Evolutionary conservation across 805 yeast species (phyloP).

Genomic region (Candida ponderosae): DNA sequence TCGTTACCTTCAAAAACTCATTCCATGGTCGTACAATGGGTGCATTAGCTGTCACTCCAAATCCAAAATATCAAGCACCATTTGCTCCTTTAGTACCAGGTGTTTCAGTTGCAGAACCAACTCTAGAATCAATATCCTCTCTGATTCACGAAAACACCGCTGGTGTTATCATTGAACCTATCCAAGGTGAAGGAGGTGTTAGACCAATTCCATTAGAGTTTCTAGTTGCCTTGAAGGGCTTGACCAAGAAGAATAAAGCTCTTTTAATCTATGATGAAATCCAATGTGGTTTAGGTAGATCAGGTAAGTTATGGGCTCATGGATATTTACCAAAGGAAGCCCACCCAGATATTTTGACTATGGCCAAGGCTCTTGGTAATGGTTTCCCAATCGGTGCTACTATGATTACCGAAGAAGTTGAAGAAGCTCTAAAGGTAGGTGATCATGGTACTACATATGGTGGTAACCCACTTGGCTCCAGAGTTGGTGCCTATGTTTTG

Average conservation of each 20-base stretch:
- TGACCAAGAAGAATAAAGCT: constrained; percentile 65
- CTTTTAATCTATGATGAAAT: constrained; percentile 88
- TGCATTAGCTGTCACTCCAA: constrained; percentile 85
- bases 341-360: constrained; percentile 89
- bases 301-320: constrained; percentile 94
- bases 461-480: constrained; percentile 89
- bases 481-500: constrained; percentile 73
- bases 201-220: constrained; percentile 59
- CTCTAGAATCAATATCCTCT: constrained; percentile 49
- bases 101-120: constrained; percentile 58
- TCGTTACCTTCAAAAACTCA: constrained; percentile 80
- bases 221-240: constrained; percentile 52
- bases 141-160: constrained; percentile 41
- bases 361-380: constrained; percentile 95
- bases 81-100: constrained; percentile 92
- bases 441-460: constrained; percentile 99
- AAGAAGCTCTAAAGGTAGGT: constrained; percentile 68
- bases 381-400: constrained; percentile 97
- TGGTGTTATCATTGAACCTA: constrained; percentile 93
- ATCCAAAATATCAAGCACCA: constrained; percentile 87
- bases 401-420: constrained; percentile 75
- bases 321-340: constrained; percentile 64
- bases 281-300: constrained; percentile 93
- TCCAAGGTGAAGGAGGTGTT: constrained; percentile 98
- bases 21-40: constrained; percentile 98